Conservation (phyloP, 345 rosid species). For the Salix suchowensis region DNA sequence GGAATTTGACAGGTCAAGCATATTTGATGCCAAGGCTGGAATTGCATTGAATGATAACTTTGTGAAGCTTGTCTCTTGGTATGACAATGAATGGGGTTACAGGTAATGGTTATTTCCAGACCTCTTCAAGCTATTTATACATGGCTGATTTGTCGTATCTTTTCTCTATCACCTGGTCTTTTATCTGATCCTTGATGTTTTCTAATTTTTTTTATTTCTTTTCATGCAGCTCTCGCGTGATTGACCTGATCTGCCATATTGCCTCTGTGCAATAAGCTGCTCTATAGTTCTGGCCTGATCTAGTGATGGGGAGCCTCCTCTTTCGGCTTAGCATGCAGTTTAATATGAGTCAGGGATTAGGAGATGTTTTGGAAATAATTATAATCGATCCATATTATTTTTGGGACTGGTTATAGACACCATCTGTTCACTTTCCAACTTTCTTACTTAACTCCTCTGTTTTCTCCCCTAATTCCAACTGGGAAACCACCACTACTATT, state of each 20-base stretch:
- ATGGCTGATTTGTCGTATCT: not conserved
- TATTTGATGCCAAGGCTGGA: constrained; percentile 28
- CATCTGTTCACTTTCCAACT: not conserved
- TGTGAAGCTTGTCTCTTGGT: constrained; percentile 20
- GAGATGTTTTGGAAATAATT: constrained; percentile 4
- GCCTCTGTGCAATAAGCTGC: constrained; percentile 16
- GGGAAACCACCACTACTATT: not conserved
- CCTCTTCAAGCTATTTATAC: not conserved
- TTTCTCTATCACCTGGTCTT: not conserved
- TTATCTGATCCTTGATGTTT: not conserved
- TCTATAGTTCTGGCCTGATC: not conserved
- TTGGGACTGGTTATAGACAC: not conserved
- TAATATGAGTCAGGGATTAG: not conserved
- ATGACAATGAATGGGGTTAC: constrained; percentile 27
- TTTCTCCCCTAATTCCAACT: not conserved
- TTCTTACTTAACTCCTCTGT: not conserved
- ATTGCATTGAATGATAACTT: constrained; percentile 21
- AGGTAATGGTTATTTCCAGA: constrained; percentile 8
- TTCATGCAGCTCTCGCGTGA: constrained; percentile 43
- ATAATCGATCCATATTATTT: not conserved
- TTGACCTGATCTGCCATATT: constrained; percentile 55
- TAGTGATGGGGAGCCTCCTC: not conserved
- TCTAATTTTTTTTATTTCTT: no score
- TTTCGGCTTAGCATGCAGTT: not conserved
- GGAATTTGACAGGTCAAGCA: not conserved